These are phyloP conservation scores for Gastrolobium bilobum DNA, from an alignment of 306 rosid species.

Conservation along the genomic window DNA sequence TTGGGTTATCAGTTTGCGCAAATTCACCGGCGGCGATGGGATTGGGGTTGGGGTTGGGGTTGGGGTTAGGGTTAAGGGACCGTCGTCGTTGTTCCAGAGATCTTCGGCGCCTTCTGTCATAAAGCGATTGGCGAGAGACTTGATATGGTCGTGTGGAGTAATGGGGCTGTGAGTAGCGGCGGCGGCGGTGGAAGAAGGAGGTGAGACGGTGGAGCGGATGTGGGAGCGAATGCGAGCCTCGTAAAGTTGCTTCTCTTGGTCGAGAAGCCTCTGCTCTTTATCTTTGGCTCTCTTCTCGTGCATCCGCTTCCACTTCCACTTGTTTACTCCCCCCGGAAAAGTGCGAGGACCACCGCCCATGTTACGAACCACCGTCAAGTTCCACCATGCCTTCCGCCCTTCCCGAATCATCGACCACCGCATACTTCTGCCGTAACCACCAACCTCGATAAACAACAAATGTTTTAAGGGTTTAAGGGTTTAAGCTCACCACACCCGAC, in stretches of 20 bases:
- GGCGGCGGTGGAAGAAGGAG: conserved; percentile 50
- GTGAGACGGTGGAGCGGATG: conserved; percentile 72
- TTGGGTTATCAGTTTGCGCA: conserved; percentile 50
- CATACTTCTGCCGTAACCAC: conserved; percentile 49
- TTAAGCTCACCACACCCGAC: too few relatives aligned
- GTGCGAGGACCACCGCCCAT: conserved; percentile 99
- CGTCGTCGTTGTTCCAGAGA: conserved; percentile 83
- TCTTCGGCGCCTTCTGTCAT: conserved; percentile 82
- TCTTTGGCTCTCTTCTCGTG: conserved; percentile 90
- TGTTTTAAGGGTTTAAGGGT: too few relatives aligned
- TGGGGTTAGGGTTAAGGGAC: conserved; percentile 57
- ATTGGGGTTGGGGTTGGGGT: not conserved
- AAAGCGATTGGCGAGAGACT: conserved; percentile 83
- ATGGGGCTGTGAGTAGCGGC: conserved; percentile 63
- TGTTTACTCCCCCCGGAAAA: conserved; percentile 87
- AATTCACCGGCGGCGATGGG: conserved; percentile 47
- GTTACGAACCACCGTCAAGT: conserved; percentile 54
- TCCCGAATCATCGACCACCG: conserved; percentile 55
- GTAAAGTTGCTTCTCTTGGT: conserved; percentile 87
- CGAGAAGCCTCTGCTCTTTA: conserved; percentile 72
- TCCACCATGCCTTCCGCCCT: conserved; percentile 52
- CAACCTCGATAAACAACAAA: too few relatives aligned
- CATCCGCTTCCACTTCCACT: conserved; percentile 99
- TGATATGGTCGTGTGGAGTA: conserved; percentile 70
- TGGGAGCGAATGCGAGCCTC: conserved; percentile 89